Percentiles rank a stretch among this genome's conserved stretches.
These are phyloP conservation scores for Russula abietina DNA, from an alignment of 768 basidiomycete species.

Conservation along the genomic window DNA sequence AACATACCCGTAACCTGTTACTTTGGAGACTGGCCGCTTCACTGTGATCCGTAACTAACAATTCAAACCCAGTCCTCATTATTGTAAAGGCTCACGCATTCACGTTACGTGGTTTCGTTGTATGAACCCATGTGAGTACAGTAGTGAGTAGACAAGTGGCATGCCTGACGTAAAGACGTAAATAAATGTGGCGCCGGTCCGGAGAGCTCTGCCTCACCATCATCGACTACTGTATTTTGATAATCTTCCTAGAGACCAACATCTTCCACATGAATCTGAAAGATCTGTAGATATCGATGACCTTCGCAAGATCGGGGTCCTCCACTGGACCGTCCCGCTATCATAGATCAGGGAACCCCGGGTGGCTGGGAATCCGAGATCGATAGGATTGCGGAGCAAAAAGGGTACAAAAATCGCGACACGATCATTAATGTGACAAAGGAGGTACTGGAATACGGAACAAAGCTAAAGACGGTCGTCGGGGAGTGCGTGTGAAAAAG, in stretches of 20 bases:
- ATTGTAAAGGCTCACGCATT: no score
- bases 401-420: slow-evolving; percentile 81
- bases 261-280: slow-evolving; percentile 68
- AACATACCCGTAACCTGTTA: no score
- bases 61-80: no score
- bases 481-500: slow-evolving; percentile 50
- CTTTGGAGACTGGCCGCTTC: no score
- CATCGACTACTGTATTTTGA: slow-evolving; percentile 64
- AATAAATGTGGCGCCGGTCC: neutral
- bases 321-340: slow-evolving; percentile 63
- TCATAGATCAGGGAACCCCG: slow-evolving; percentile 45
- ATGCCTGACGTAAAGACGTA: no score
- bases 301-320: slow-evolving; percentile 56
- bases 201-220: neutral
- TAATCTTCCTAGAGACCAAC: slow-evolving; percentile 73
- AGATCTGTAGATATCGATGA: slow-evolving; percentile 44
- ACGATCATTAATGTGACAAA: slow-evolving; percentile 71
- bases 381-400: slow-evolving; percentile 57
- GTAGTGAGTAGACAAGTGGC: no score
- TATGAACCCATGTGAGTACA: no score
- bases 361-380: slow-evolving; percentile 46
- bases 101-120: no score
- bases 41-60: no score
- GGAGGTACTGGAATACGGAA: slow-evolving; percentile 78
- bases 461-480: slow-evolving; percentile 80